phyloP scores from a whole-genome alignment of 2,329 filamentous ascomycete genomes.

The Phoma sp. region DNA sequence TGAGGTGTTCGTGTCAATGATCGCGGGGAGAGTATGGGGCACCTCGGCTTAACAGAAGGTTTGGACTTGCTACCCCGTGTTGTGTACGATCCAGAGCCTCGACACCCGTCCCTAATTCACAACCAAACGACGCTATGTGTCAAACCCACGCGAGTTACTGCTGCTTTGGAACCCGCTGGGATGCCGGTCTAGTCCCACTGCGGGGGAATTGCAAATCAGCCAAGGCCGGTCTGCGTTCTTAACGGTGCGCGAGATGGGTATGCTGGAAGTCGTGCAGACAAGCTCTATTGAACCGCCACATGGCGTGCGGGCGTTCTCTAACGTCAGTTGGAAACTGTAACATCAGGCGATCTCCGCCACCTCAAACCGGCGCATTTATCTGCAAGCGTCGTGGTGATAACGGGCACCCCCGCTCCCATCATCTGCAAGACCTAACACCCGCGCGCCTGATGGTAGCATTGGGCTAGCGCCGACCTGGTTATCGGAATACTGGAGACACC shows the following conservation, averaged over 20 bases:
- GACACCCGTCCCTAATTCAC: background rate
- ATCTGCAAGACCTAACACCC: conserved; percentile 24
- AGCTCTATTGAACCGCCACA: conserved; percentile 18
- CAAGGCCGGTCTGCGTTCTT: conserved; percentile 5
- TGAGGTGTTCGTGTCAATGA: background rate
- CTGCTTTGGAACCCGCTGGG: conserved; percentile 4
- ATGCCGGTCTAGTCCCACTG: conserved; percentile 14
- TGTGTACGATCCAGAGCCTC: background rate
- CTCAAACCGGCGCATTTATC: conserved; percentile 23
- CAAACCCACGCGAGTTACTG: conserved; percentile 7
- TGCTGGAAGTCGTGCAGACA: conserved; percentile 16
- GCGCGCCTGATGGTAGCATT: conserved; percentile 22
- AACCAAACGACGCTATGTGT: conserved; percentile 14
- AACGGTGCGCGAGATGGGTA: background rate
- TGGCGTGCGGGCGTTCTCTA: conserved; percentile 4
- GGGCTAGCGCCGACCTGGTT: conserved; percentile 34
- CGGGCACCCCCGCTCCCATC: conserved; percentile 17
- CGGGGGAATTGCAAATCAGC: conserved; percentile 17
- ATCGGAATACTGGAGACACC: conserved; percentile 27
- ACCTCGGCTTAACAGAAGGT: conserved; percentile 1
- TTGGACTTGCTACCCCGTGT: background rate
- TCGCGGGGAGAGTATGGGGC: background rate
- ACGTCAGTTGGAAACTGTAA: conserved; percentile 14
- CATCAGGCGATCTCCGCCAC: conserved; percentile 33
- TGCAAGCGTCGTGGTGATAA: conserved; percentile 30